Evolutionary conservation across 495 filamentous ascomycete species (phyloP).

Genomic region (Daldinia decipiens): DNA sequence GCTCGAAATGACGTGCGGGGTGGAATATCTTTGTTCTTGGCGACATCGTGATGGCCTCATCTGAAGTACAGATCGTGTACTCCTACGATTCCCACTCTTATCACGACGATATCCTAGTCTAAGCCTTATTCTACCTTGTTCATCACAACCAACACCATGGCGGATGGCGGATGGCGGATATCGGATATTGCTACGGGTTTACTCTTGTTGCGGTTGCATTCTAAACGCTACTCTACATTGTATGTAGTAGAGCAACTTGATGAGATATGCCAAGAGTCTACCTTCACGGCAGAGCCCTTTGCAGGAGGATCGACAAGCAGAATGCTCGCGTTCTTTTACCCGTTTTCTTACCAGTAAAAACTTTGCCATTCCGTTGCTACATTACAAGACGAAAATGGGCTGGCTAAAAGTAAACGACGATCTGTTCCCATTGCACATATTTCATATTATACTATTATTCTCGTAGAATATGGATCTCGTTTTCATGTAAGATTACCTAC

Average conservation of each 20-base stretch:
- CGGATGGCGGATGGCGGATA: no score
- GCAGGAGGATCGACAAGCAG: slow-evolving; percentile 25
- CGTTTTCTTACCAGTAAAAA: background rate
- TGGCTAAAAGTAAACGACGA: slow-evolving; percentile 17
- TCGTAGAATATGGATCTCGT: slow-evolving; percentile 3
- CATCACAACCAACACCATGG: background rate
- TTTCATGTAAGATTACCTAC: background rate
- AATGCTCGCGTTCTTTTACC: slow-evolving; percentile 11
- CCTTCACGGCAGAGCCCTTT: slow-evolving; percentile 9
- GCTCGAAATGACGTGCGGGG: slow-evolving; percentile 25
- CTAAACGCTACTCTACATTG: background rate
- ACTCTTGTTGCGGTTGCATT: background rate
- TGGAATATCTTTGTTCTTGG: slow-evolving; percentile 23
- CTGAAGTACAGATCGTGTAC: slow-evolving; percentile 18
- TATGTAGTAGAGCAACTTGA: background rate
- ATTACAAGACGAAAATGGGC: slow-evolving; percentile 32
- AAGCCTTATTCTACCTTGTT: slow-evolving; percentile 2
- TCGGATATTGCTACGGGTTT: background rate
- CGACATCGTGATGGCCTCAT: slow-evolving; percentile 38
- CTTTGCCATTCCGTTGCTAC: slow-evolving; percentile 13
- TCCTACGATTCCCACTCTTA: slow-evolving; percentile 11
- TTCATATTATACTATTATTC: no score
- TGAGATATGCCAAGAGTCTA: slow-evolving; percentile 13
- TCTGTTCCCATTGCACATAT: slow-evolving; percentile 10
- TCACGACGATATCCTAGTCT: background rate